phyloP scores from a whole-genome alignment of 371 early-diverging fungal genomes.

The Polyrhizophydium stewartii region DNA sequence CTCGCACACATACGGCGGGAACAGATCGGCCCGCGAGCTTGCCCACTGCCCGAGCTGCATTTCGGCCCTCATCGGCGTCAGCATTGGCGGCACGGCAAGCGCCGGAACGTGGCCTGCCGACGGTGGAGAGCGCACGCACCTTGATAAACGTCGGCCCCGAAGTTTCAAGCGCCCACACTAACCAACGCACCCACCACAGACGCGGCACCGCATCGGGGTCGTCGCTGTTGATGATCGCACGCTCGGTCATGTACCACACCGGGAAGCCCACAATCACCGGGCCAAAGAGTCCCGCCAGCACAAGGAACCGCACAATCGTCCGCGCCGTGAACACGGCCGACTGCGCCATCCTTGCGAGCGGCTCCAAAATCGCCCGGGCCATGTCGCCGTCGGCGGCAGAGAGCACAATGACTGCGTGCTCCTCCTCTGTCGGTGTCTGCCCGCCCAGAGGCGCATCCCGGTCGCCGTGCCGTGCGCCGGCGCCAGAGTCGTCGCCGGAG shows the following conservation, averaged over 20 bases:
- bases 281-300: conserved; percentile 23
- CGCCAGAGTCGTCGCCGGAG: no score
- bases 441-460: no score
- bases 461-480: no score
- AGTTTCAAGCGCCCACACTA: conserved; percentile 72
- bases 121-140: no score
- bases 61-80: no score
- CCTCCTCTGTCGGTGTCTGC: no score
- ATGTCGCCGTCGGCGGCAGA: no score
- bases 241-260: conserved; percentile 29
- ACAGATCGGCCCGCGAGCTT: conserved; percentile 85
- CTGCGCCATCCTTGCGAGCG: no score
- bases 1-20: conserved; percentile 71
- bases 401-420: no score
- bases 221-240: conserved; percentile 29
- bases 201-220: not conserved
- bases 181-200: conserved; percentile 79
- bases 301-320: conserved; percentile 11
- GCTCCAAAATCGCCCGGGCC: no score
- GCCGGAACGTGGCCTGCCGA: no score
- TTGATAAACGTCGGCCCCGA: conserved; percentile 95
- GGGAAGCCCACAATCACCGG: conserved; percentile 34
- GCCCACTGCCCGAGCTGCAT: conserved; percentile 95
- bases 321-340: conserved; percentile 4
- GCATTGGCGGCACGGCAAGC: no score